Evolutionary conservation across 148 eudicot species (phyloP).

Genomic region (Silene latifolia): DNA sequence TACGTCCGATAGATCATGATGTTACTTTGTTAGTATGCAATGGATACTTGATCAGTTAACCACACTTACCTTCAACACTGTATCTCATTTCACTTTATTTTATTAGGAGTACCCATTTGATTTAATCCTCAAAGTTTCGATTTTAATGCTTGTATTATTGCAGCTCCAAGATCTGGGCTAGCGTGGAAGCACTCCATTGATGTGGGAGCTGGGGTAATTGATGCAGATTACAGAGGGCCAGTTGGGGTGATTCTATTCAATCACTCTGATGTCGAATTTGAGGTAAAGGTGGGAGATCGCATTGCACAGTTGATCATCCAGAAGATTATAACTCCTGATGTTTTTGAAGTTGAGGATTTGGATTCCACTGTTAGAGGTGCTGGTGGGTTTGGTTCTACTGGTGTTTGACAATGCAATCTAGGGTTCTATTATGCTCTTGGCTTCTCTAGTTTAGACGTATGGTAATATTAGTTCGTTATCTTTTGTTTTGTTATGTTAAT

Average conservation of each 20-base stretch:
- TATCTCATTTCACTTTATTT: background rate
- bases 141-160: conserved; percentile 6
- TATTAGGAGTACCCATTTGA: background rate
- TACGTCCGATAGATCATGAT: too few relatives aligned
- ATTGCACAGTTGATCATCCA: conserved; percentile 82
- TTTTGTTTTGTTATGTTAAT: background rate
- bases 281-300: conserved; percentile 73
- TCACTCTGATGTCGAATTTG: conserved; percentile 63
- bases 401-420: conserved; percentile 25
- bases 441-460: background rate
- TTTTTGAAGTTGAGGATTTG: conserved; percentile 69
- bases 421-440: background rate
- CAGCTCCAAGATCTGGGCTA: conserved; percentile 89
- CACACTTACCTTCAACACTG: background rate
- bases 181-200: conserved; percentile 93
- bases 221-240: conserved; percentile 79
- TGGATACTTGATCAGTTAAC: too few relatives aligned
- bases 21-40: too few relatives aligned
- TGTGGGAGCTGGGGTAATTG: conserved; percentile 88
- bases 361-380: conserved; percentile 71
- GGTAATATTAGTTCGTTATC: background rate
- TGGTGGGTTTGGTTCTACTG: conserved; percentile 85
- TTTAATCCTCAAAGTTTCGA: background rate
- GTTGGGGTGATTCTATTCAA: conserved; percentile 81
- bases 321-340: conserved; percentile 73